Base-by-base conservation (phyloP, 805 yeast genomes). In the Debaryomyces tyrocola region DNA sequence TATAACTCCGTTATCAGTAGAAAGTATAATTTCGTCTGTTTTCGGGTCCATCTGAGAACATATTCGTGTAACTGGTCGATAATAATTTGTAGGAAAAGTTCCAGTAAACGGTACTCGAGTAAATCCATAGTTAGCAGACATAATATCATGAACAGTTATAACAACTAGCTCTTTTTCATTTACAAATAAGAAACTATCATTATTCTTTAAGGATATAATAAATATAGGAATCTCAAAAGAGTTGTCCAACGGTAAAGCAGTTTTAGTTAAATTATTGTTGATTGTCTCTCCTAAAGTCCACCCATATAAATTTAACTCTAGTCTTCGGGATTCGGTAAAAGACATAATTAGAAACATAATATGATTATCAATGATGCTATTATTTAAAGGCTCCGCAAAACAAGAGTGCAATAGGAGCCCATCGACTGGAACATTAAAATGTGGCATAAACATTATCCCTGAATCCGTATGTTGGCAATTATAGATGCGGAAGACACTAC, bases 111-210 rank as follows among this genome's bases (percentile, higher is more conserved):
- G 44, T 37, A 60, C 10, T 31, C 48, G 44, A 1, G 51, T 45
- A 46, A 77, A 75, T 21, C 66, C 56, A 43, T 69, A 67, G 41
- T 74, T 75, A 0, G 79, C 83, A 4, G 82, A 75, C 17, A 75
- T 56, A 2, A 79, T 71, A 41, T 77, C 74, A 48, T 75, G 77
- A 3, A 73, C 57, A 4, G 73, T 65, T 2, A 77, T 62, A 0
- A 75, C 47, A 4, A 65, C 54, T 4, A 79, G 43, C 24, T 59
- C 62, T 2, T 62, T 52, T 15, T 66, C 64, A 43, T 60, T 56
- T 6, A 77, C 68, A 47, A 74, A 67, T 17, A 79, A 55, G 28
- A 77, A 73, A 9, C 70, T 60, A 18, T 60, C 59, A 49, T 59
- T 61, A 12, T 64, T 60, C 6, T 66, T 58, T 18, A 75, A 56